Conservation (phyloP, 2,329 filamentous ascomycete genomes). For the Alternaria conjuncta region DNA sequence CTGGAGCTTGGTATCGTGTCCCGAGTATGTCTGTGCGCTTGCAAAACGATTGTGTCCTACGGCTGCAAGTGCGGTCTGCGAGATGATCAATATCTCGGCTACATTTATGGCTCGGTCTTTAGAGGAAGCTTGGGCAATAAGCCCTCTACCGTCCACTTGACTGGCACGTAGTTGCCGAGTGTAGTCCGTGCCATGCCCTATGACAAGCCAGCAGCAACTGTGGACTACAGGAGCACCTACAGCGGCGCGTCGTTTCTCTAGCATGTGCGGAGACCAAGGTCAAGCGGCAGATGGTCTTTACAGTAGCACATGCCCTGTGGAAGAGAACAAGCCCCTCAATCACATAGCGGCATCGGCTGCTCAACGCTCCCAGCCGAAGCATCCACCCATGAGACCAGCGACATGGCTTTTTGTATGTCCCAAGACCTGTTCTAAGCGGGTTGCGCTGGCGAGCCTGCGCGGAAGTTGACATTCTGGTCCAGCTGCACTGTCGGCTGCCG, state of each 20-base stretch:
- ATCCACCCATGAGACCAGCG: background rate
- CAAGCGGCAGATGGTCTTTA: background rate
- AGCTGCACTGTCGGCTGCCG: background rate
- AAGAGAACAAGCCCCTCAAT: background rate
- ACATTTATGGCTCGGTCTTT: background rate
- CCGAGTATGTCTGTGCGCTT: background rate
- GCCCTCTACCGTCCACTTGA: background rate
- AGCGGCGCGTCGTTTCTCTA: background rate
- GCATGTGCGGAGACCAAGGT: background rate
- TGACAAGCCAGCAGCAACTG: background rate
- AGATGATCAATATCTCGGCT: background rate
- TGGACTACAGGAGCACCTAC: background rate
- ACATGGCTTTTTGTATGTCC: background rate
- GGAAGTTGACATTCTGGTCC: background rate
- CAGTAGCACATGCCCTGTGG: background rate
- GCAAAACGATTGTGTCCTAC: background rate
- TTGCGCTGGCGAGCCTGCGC: background rate
- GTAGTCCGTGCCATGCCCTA: background rate
- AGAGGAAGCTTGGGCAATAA: background rate
- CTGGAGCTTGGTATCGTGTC: background rate
- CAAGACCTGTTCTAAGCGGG: background rate
- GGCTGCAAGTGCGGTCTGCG: background rate
- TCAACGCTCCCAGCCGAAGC: background rate
- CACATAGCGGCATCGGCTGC: background rate
- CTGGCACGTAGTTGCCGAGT: background rate